A percentile compares a stretch with the other conserved stretches of the same genome.
phyloP scores from a whole-genome alignment of 73 alveolate species.

The Halteria grandinella region DNA sequence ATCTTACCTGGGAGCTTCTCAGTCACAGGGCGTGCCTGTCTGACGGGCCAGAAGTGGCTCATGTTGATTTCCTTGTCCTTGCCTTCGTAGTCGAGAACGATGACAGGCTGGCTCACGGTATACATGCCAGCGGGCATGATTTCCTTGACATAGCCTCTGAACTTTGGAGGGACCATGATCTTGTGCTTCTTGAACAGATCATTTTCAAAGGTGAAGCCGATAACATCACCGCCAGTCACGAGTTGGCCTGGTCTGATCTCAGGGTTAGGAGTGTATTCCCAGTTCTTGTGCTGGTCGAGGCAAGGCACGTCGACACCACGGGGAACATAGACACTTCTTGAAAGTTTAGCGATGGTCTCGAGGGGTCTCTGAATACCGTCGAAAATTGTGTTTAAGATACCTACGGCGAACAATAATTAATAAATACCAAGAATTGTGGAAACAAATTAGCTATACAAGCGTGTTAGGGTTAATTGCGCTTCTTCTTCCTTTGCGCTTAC shows the following conservation, averaged over 20 bases:
- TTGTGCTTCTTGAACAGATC: constrained; percentile 90
- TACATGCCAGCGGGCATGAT: constrained; percentile 90
- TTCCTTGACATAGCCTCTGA: constrained; percentile 86
- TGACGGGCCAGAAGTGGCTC: constrained; percentile 95
- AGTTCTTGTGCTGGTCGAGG: constrained; percentile 85
- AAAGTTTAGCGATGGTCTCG: constrained; percentile 76
- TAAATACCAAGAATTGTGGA: not conserved
- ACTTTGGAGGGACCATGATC: constrained; percentile 95
- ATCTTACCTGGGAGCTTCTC: constrained; percentile 86
- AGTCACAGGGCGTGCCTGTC: constrained; percentile 90
- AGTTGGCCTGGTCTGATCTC: constrained; percentile 86
- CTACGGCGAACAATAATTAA: constrained; percentile 40
- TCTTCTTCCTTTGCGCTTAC: too few relatives aligned
- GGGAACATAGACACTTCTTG: constrained; percentile 93
- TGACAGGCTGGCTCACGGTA: constrained; percentile 87
- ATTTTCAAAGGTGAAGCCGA: constrained; percentile 94
- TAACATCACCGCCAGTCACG: constrained; percentile 96
- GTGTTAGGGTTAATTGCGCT: not conserved
- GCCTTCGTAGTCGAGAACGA: constrained; percentile 92
- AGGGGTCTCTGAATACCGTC: constrained; percentile 95
- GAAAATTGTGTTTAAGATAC: constrained; percentile 90
- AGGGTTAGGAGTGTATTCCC: constrained; percentile 95
- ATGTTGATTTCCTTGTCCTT: constrained; percentile 78
- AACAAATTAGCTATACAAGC: not conserved
- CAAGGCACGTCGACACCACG: constrained; percentile 97